These are phyloP conservation scores for Penicillium herquei DNA, from an alignment of 495 filamentous ascomycete genomes.

Conservation along the genomic window DNA sequence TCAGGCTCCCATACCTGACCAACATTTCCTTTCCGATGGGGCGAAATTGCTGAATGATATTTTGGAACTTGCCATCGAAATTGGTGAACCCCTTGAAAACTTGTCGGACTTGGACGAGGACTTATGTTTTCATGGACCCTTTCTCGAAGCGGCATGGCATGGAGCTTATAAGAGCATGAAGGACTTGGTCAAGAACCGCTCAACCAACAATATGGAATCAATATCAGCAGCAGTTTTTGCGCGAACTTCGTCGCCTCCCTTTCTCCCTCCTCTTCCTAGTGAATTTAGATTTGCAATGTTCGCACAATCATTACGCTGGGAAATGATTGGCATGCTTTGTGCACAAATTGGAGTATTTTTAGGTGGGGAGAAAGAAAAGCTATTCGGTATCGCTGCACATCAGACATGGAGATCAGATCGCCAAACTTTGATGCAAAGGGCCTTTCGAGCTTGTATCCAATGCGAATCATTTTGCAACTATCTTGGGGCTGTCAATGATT, in stretches of 20 bases:
- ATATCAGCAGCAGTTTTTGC: neutral
- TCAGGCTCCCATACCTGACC: neutral
- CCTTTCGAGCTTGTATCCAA: conserved; percentile 8
- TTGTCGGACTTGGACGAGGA: neutral
- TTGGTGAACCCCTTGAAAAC: neutral
- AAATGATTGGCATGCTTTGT: conserved; percentile 4
- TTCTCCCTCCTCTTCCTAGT: neutral
- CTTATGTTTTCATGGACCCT: neutral
- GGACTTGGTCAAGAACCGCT: neutral
- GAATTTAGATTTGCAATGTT: neutral
- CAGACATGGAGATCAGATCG: conserved; percentile 9
- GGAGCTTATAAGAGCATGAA: neutral
- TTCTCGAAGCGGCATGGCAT: neutral
- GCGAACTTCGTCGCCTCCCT: conserved; percentile 2
- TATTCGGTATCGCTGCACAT: neutral
- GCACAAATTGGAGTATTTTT: conserved; percentile 9
- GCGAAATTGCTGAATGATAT: conserved; percentile 1
- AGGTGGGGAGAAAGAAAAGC: conserved; percentile 8
- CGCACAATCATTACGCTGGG: conserved; percentile 5
- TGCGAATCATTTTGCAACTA: conserved; percentile 9
- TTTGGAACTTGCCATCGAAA: neutral
- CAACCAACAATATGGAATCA: neutral
- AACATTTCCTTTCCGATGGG: neutral
- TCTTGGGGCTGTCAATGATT: conserved; percentile 8
- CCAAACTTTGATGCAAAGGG: conserved; percentile 7